Base-by-base conservation (phyloP, 2,329 filamentous ascomycete genomes). In the Ceratocystis smalleyi region DNA sequence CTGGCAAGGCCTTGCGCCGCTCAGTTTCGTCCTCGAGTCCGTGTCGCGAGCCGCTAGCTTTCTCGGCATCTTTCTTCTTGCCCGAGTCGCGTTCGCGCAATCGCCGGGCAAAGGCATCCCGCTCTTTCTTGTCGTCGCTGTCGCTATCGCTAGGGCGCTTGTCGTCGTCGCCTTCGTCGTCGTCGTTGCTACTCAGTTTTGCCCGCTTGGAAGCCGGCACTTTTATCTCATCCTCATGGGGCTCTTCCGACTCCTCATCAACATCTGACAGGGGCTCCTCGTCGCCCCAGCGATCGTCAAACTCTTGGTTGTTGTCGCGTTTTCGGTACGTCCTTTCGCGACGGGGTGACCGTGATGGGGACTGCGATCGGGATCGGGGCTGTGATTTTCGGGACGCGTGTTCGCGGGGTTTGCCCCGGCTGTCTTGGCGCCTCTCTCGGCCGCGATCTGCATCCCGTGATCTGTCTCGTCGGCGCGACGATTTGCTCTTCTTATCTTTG, bases 281-380 rank as follows among this genome's bases (percentile, higher is more conserved):
- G 69, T 94, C 89, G 0, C 85, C 89, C 89, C 90, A 95, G 63
- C 88, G 78, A 70, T 91, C 87, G 59, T 91, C 87, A 68, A 87
- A 86, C 68, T 88, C 43, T 66, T 71, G 68, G 73, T 71, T 68
- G 73, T 67, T 24, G 68, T 75, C 73, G 71, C 74, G 73, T 71
- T 71, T 76, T 64, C 75, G 75, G 65, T 78, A 77, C 30, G 75
- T 73, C 66, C 76, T 79, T 1, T 75, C 72, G 17, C 72, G 74
- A 32, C 71, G 72, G 4, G 71, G 69, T 10, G 76, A 77, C 57
- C 71, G 70, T 1, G 74, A 75, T 64, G 74, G 68, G 24, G 67
- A 67, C 43, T 35, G 43, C 17, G 45, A 49, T 17, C 43, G 57
- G 47, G 35, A 22, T 30, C 35, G 51, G 6, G 60, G 35, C 40